Evolutionary conservation across 1,284 basidiomycete species (phyloP), one percentile per base, ranked within the genome.

Genomic region (Malassezia dermatis): DNA sequence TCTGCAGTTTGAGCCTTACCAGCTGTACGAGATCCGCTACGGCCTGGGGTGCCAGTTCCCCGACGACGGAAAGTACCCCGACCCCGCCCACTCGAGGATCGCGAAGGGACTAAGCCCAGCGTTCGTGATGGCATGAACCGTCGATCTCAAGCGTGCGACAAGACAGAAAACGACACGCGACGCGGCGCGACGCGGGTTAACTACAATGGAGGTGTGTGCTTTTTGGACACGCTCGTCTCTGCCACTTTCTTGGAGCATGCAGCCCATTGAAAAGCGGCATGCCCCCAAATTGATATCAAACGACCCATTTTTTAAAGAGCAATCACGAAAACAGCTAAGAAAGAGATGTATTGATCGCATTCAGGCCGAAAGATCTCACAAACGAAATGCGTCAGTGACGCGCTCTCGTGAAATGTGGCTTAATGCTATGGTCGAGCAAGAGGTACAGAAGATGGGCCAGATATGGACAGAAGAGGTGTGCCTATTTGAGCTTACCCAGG

Each of bases 31-130:
- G 21, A 6, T n/a, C 52, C 48, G n/a, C 51, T 40, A 21, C 53
- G 47, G 26, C 43, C 34, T 12, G 32, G 19, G 2, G 39, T 13
- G n/a, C 58, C 49, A 34, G 47, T 48, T 28, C 63, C 62, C 15
- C 63, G 48, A 19, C 51, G 49, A 5, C 51, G 55, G 40, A 64
- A 64, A 8, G 61, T 58, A 13, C 63, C 63, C 13, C 59, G 51
- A 8, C 59, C 53, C 4, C 61, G 52, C 8, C 41, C 39, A 35
- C 52, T 46, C 8, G 41, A 31, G 34, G 37, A 19, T 21, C 43
- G 30, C n/a, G 51, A 55, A 21, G 53, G 53, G 27, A 42, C 43
- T 19, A 21, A 24, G 10, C 47, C 54, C 17, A 46, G 28, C n/a
- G 48, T 40, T 10, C 50, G 23, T 31, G 54, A 24, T 49, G 56